Base-by-base conservation (phyloP, 106 monocot genomes). In the Xerophyta viscosa region DNA sequence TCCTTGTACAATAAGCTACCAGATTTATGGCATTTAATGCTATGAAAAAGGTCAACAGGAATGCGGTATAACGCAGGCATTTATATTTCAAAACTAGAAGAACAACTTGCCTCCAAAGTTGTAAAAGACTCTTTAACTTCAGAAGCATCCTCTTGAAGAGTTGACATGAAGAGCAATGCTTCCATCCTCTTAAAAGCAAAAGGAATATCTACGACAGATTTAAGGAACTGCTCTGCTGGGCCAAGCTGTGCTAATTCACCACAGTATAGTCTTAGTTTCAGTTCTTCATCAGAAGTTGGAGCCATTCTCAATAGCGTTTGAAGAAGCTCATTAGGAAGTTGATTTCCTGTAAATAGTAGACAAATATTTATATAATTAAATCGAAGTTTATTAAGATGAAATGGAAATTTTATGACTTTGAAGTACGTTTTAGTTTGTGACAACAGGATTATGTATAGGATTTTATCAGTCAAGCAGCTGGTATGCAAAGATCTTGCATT, bases 101-200 rank as follows among this genome's bases (percentile, higher is more conserved):
- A 52, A 27, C 18, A 17, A 63, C 64, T 78, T 57, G 37, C 85
- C 76, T 80, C 79, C 56, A 86, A 22, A 60, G 73, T 70, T 27
- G 57, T 24, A 43, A 80, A 80, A 22, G 79, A 69, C 19, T 66
- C 68, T 29, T 65, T 66, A 41, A 72, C 28, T 58, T 18, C 42
- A 28, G 66, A 50, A 15, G 55, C 30, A 31, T 86, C 85, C 58
- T 80, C 79, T 49, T 53, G 56, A n/a, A 86, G 59, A 31, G 72
- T 67, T 48, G 61, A 31, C 71, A 72, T 85, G 53, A 72, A 72
- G 5, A 79, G 57, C 50, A 85, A 58, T 30, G 75, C 75, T 36
- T 85, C 75, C 54, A 85, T 52, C 31, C 84, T 42, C 54, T 75
- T 75, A 46, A 75, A 85, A 39, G 84, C 84, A 54, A 57, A 69